Evolutionary conservation across 352 stramenopile species (phyloP).

Genomic region (Pythium vanterpoolii): DNA sequence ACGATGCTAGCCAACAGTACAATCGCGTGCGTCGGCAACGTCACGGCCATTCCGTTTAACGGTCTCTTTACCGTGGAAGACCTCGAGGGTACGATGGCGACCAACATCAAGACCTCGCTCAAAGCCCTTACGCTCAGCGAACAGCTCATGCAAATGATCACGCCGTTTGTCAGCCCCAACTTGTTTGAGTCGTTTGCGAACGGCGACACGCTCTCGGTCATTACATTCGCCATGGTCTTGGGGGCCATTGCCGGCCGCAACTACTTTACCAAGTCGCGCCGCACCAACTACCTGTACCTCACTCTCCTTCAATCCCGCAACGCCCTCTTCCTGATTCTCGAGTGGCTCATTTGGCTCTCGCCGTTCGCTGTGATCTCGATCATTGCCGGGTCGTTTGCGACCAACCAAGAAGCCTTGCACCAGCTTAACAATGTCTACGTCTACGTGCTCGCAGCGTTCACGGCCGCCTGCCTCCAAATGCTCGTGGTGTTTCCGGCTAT

Average conservation of each 20-base stretch:
- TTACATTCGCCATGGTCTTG: conserved; percentile 66
- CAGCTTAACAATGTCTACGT: conserved; percentile 2
- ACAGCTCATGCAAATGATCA: conserved; percentile 54
- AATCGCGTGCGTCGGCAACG: neutral
- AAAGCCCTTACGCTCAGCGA: conserved; percentile 47
- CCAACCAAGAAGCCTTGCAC: conserved; percentile 23
- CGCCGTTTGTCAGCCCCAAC: conserved; percentile 60
- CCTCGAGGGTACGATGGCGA: conserved; percentile 39
- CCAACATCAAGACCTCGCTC: conserved; percentile 24
- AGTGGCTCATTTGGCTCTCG: conserved; percentile 15
- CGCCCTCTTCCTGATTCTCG: conserved; percentile 51
- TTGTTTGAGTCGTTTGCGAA: conserved; percentile 50
- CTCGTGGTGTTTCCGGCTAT: neutral
- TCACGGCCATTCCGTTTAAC: neutral
- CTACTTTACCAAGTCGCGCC: conserved; percentile 54
- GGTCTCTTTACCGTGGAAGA: conserved; percentile 41
- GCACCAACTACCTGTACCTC: conserved; percentile 64
- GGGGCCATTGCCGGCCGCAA: conserved; percentile 50
- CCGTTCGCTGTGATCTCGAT: conserved; percentile 2
- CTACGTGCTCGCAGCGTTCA: conserved; percentile 5
- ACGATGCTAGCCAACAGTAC: conserved; percentile 10
- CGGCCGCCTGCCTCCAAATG: neutral
- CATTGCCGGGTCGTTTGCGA: conserved; percentile 44
- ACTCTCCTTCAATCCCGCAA: conserved; percentile 63
- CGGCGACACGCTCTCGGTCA: conserved; percentile 48